These are phyloP conservation scores for Suillus subalutaceus DNA, from an alignment of 768 basidiomycete species.

Conservation along the genomic window DNA sequence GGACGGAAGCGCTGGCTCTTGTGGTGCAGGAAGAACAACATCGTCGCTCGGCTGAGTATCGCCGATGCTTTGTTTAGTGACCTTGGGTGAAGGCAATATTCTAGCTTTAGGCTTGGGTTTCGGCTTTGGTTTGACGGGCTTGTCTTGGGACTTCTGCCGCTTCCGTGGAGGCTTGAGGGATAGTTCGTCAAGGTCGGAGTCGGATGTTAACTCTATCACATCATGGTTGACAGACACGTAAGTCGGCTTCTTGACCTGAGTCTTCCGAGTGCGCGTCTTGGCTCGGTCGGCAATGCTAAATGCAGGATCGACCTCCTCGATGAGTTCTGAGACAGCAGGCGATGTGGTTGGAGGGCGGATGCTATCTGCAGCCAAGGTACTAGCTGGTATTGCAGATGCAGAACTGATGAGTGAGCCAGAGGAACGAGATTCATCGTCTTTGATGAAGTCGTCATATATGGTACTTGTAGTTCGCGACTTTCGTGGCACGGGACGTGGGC, in stretches of 20 bases:
- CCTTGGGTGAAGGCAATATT: background rate
- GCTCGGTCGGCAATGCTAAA: conserved; percentile 59
- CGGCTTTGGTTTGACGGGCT: conserved; percentile 26
- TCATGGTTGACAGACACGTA: conserved; percentile 24
- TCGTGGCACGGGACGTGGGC: conserved; percentile 33
- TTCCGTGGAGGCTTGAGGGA: conserved; percentile 31
- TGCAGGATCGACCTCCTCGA: conserved; percentile 24
- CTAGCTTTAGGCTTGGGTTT: conserved; percentile 27
- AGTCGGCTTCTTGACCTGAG: conserved; percentile 22
- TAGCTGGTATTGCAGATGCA: conserved; percentile 17
- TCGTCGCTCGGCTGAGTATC: conserved; percentile 21
- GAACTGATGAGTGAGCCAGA: conserved; percentile 26
- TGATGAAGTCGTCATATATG: conserved; percentile 5
- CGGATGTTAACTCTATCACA: conserved; percentile 49
- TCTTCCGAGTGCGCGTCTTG: conserved; percentile 52
- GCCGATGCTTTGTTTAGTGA: conserved; percentile 10
- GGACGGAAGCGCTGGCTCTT: conserved; percentile 24
- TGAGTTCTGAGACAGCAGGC: conserved; percentile 12
- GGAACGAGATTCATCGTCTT: conserved; percentile 9
- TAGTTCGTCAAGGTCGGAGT: conserved; percentile 42
- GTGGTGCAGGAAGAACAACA: conserved; percentile 38
- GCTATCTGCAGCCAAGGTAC: conserved; percentile 22
- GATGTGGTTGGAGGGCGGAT: conserved; percentile 24
- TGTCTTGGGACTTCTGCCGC: conserved; percentile 33
- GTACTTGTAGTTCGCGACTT: conserved; percentile 4